Evolutionary conservation across 306 rosid species (phyloP), one percentile per base, ranked within the genome.

Genomic region (Medicago arabica): DNA sequence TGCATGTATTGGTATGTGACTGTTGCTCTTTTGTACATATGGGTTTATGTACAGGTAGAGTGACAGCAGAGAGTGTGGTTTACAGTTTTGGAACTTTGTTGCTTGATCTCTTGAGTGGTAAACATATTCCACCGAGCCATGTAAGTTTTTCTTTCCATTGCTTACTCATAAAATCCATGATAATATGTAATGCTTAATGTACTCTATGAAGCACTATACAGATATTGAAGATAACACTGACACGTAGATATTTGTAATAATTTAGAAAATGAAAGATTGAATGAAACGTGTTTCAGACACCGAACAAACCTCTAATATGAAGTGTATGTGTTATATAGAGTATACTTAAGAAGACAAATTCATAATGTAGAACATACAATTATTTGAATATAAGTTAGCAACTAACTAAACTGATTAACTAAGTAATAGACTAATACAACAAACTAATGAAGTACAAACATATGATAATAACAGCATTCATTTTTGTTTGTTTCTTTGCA

Each of bases 81-180:
- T 93, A 90, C 84, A 89, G 98, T 91, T 93, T 90, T 61, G 98
- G 98, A 68, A 93, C 98, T 18, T 73, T 93, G 63, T 76, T 93
- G 85, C 87, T 93, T n/a, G 98, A 93, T 86, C 97, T 93, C 83
- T 86, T 93, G 81, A 93, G 98, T 82, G 98, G 98, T 70, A 92
- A 92, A 82, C 97, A 92, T 72, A 90, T 92, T 71, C 98, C 98
- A 23, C 98, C 96, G 46, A 93, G 93, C 86, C 98, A 89, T 75
- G 98, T 93, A 81, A 88, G 95, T 72, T 84, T 70, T 59, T 50
- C 44, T 60, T 69, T 68, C 79, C 57, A 21, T 46, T 8, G 3
- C 44, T 65, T 17, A 44, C 28, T 61, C 54, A 4, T 60, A 15
- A 53, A 62, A 61, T 31, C 7, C 43, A 15, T 31, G 13, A 14